Conservation (phyloP, 768 basidiomycete genomes). For the Dictyophora rubrovolvata region DNA sequence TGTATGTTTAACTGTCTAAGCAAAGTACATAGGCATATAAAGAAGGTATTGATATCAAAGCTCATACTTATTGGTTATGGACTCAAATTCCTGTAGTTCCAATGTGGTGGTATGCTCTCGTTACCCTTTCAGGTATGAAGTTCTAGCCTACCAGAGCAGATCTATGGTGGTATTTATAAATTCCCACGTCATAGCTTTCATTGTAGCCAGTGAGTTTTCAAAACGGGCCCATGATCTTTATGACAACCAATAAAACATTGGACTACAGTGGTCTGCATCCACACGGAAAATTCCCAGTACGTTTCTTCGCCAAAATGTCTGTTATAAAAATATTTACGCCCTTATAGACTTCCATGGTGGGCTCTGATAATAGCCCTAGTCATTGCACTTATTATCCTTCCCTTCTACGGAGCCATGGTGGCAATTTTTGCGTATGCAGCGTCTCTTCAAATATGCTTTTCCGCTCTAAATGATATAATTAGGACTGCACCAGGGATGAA, state of each 20-base stretch:
- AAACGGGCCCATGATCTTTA: background rate
- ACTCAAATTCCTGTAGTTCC: background rate
- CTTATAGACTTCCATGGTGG: background rate
- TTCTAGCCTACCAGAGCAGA: background rate
- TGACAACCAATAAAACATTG: background rate
- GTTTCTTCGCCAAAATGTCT: background rate
- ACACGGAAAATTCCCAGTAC: background rate
- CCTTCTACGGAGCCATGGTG: background rate
- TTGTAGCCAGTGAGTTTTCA: background rate
- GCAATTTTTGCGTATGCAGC: background rate
- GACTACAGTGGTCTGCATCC: background rate
- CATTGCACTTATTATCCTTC: background rate
- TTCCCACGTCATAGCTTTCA: background rate
- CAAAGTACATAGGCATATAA: background rate
- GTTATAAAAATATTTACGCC: background rate
- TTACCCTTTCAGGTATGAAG: background rate
- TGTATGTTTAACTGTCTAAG: background rate
- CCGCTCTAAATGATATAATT: background rate
- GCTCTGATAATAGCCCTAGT: background rate
- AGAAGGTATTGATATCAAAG: background rate
- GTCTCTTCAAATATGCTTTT: background rate
- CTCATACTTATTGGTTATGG: background rate
- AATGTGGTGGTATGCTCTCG: background rate
- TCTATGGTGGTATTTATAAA: background rate
- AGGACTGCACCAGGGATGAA: background rate